Evolutionary conservation across 2,329 filamentous ascomycete species (phyloP).

Genomic region (Aspergillus clavatus): DNA sequence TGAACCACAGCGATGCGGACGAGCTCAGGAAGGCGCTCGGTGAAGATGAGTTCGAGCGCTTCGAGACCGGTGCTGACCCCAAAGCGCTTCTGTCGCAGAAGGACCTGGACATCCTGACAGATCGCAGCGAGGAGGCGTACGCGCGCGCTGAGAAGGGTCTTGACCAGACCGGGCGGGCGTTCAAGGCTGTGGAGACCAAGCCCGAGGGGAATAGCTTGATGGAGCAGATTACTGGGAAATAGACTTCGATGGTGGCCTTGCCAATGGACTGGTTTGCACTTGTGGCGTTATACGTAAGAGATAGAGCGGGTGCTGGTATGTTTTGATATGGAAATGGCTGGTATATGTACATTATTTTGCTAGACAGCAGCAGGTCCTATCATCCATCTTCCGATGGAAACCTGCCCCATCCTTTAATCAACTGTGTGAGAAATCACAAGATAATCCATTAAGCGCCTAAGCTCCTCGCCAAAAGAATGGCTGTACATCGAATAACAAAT

Average conservation of each 20-base stretch:
- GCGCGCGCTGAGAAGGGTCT: slow-evolving; percentile 71
- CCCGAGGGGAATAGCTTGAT: slow-evolving; percentile 40
- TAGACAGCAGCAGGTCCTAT: not conserved
- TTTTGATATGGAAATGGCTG: not conserved
- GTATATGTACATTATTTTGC: slow-evolving; percentile 13
- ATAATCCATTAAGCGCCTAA: slow-evolving; percentile 30
- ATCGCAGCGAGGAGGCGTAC: slow-evolving; percentile 65
- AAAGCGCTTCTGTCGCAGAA: slow-evolving; percentile 66
- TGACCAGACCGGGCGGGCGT: slow-evolving; percentile 53
- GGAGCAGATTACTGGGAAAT: slow-evolving; percentile 22
- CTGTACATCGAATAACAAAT: slow-evolving; percentile 22
- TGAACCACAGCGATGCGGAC: slow-evolving; percentile 48
- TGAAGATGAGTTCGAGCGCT: slow-evolving; percentile 67
- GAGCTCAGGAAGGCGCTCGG: slow-evolving; percentile 61
- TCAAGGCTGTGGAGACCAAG: slow-evolving; percentile 78
- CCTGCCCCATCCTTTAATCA: not conserved
- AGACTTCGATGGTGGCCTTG: not conserved
- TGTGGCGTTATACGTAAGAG: not conserved
- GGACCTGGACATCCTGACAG: slow-evolving; percentile 74
- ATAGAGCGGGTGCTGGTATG: not conserved
- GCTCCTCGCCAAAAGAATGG: slow-evolving; percentile 31
- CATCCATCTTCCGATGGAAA: not conserved
- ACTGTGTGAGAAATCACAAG: slow-evolving; percentile 7
- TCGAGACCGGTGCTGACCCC: slow-evolving; percentile 51
- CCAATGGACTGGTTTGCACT: not conserved